These are phyloP conservation scores for Avena sativa DNA, from an alignment of 176 grass and related monocot species.

Conservation along the genomic window DNA sequence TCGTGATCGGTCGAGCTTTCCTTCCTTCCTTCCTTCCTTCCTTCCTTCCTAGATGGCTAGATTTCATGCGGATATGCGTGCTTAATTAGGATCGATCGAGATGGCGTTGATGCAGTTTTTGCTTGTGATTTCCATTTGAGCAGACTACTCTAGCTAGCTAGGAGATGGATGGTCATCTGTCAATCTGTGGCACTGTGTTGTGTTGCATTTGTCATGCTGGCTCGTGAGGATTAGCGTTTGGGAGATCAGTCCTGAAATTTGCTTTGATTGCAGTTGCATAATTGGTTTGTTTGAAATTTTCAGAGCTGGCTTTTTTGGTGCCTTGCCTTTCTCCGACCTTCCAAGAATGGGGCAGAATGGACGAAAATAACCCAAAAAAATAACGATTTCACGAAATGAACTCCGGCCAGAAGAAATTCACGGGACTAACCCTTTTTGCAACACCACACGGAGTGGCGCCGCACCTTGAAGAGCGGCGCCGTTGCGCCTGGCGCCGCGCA, in stretches of 20 bases:
- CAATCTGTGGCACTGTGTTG: neutral
- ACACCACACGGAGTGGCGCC: no score
- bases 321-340: no score
- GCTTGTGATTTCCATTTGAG: constrained; percentile 14
- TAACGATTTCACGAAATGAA: no score
- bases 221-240: neutral
- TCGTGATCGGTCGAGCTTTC: constrained; percentile 51
- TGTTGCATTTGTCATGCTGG: neutral
- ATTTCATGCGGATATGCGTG: constrained; percentile 1
- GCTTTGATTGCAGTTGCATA: neutral
- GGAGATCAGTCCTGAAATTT: neutral
- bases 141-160: neutral
- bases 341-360: no score
- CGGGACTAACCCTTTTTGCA: no score
- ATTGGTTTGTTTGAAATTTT: neutral
- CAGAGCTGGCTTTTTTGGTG: no score
- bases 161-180: neutral
- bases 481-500: no score
- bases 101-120: neutral
- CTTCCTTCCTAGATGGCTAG: neutral
- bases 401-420: no score
- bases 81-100: neutral
- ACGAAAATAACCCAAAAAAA: no score
- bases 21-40: no score
- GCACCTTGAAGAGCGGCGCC: no score